Base-by-base conservation (phyloP, 2,329 filamentous ascomycete genomes). In the Leptographium radiaticola region DNA sequence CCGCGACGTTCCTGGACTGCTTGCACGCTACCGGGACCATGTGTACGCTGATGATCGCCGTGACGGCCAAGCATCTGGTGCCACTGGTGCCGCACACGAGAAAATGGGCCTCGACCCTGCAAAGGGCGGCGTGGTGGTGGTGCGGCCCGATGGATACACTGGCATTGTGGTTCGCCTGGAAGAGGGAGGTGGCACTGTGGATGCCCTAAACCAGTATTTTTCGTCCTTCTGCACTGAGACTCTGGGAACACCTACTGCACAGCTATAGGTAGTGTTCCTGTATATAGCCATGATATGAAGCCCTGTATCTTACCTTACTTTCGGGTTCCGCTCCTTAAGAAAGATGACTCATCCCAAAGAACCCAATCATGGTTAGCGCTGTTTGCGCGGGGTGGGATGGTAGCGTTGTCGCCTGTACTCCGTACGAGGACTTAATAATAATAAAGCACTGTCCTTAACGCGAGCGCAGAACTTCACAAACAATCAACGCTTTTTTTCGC, bases 121-220 rank as follows among this genome's bases (percentile, higher is more conserved):
- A 57, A 76, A 72, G 57, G 89, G 89, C 12, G 89, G 85, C 54
- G 79, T 95, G 2, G 83, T 94, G 2, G 85, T 95, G 11, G 87
- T 94, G 9, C 73, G 89, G 46, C 89, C 90, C 0, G 89, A 95
- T 66, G 89, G 89, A 9, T 93, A 95, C 66, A 84, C 95, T 33
- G 87, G 86, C 25, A 77, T 87, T 57, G 86, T 89, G 5, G 79
- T 86, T 12, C 75, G 75, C 61, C 71, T 96, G 25, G 83, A 79
- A 2, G 84, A 91, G 66, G 90, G 89, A 0, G 80, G 70, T 55
- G 87, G 81, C 16, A 95, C 89, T 0, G 81, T 87, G 0, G 86
- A 94, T 62, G 87, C 57, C 16, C 70, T 96, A 61, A 87, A 96
- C 63, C 75, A 78, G 58, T 96, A 95, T 66, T 96, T 95, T 68